Evolutionary conservation across 1,139 yeast genomes (phyloP).

Genomic region (Saccharomyces hybrid): DNA sequence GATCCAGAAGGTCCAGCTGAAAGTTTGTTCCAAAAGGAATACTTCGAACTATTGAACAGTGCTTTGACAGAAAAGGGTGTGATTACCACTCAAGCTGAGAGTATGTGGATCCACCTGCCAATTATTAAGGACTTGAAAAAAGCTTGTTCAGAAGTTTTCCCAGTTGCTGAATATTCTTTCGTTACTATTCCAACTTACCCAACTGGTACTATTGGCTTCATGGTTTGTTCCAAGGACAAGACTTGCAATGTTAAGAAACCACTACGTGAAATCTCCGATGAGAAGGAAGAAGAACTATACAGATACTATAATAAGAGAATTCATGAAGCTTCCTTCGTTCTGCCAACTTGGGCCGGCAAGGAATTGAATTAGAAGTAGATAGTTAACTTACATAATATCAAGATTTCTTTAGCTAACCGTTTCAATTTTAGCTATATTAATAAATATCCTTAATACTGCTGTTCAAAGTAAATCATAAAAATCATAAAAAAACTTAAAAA

Average conservation of each 20-base stretch:
- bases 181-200: conserved; percentile 91
- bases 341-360: conserved; percentile 77
- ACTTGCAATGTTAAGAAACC: conserved; percentile 59
- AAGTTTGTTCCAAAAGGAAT: conserved; percentile 75
- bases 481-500: not conserved
- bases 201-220: conserved; percentile 87
- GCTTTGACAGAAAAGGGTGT: conserved; percentile 86
- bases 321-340: conserved; percentile 77
- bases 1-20: conserved; percentile 98
- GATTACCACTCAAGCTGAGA: conserved; percentile 86
- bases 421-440: not conserved
- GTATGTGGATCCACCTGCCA: conserved; percentile 79
- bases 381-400: not conserved
- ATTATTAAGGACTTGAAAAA: conserved; percentile 68
- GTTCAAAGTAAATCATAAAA: not conserved
- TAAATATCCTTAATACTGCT: not conserved
- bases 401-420: not conserved
- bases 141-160: conserved; percentile 74
- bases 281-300: conserved; percentile 57
- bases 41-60: conserved; percentile 67
- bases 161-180: conserved; percentile 79
- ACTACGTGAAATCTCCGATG: conserved; percentile 54
- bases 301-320: conserved; percentile 72
- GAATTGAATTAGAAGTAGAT: conserved; percentile 22
- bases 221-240: conserved; percentile 79